Evolutionary conservation across 495 filamentous ascomycete species (phyloP), one percentile per base, ranked within the genome.

Genomic region (Geopyxis carbonaria): DNA sequence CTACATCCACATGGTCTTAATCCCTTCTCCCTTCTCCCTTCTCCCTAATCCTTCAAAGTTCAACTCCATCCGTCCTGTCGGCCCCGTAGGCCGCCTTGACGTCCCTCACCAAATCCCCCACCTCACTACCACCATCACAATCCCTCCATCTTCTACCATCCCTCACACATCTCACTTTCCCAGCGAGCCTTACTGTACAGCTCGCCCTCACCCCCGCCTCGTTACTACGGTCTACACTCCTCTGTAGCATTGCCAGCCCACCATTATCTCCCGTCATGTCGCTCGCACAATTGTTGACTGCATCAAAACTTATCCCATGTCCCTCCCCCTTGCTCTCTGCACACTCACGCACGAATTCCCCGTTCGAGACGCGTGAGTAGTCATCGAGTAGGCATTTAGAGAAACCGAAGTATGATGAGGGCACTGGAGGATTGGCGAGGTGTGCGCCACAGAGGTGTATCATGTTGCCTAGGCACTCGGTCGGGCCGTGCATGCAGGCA

Each of bases 391-490:
- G 58, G 59, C 91, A 95, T 67, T 84, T 83, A 24, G 78, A 77
- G 59, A 94, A 99, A 19, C 85, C 85, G 27, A 95, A 69, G 38
- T 76, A 91, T 20, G 83, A 73, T 7, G 82, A 75, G 47, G 16
- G 42, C 16, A 19, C 40, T 11, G 46, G 69, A 10, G 41, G 41
- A 10, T 32, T 16, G 51, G 83, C 81, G 3, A 87, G 66, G 40
- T 74, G 64, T 9, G 75, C 72, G 19, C 84, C 89, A 64, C 89
- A 99, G 40, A 95, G 76, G 46, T 87, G 75, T 55, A 99, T 65
- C 61, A 92, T 92, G 59, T 99, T 79, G 13, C 86, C 86, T 49
- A 95, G 72, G 53, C 89, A 99, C 63, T 99, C 89, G 10, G 63
- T 64, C 4, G 84, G 78, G 4, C 89, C 91, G 52, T 95, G 89